Percentiles rank a stretch among this genome's conserved stretches.
phyloP scores from a whole-genome alignment of 768 basidiomycete genomes.

The Amanita inopinata region DNA sequence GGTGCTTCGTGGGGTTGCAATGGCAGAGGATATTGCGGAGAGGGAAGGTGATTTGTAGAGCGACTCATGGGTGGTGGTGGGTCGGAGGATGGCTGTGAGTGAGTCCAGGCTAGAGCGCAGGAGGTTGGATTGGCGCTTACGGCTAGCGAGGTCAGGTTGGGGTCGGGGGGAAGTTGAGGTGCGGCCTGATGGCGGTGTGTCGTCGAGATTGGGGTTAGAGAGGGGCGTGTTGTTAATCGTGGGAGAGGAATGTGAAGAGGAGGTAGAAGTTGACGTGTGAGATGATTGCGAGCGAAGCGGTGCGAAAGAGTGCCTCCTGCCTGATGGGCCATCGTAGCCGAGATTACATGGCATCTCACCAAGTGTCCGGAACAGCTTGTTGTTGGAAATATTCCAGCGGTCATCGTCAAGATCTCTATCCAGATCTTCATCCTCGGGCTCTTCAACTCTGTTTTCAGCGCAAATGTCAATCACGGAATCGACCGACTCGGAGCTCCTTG shows the following conservation, averaged over 20 bases:
- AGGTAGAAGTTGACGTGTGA: too few relatives aligned
- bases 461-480: conserved; percentile 3
- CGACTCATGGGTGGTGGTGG: too few relatives aligned
- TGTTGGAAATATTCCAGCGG: not conserved
- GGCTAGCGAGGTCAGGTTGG: not conserved
- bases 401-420: not conserved
- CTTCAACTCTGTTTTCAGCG: not conserved
- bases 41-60: too few relatives aligned
- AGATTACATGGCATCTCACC: not conserved
- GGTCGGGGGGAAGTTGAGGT: not conserved
- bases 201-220: too few relatives aligned
- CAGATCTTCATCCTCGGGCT: not conserved
- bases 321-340: not conserved
- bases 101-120: not conserved
- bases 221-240: too few relatives aligned
- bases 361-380: not conserved
- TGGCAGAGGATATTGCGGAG: too few relatives aligned
- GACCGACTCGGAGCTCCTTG: not conserved
- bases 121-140: not conserved
- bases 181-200: too few relatives aligned
- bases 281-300: not conserved
- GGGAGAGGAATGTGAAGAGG: too few relatives aligned
- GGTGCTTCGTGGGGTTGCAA: too few relatives aligned
- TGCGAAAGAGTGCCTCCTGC: not conserved
- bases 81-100: not conserved